Base-by-base conservation (phyloP, 805 yeast genomes). In the Maudiozyma serrabonitensis region DNA sequence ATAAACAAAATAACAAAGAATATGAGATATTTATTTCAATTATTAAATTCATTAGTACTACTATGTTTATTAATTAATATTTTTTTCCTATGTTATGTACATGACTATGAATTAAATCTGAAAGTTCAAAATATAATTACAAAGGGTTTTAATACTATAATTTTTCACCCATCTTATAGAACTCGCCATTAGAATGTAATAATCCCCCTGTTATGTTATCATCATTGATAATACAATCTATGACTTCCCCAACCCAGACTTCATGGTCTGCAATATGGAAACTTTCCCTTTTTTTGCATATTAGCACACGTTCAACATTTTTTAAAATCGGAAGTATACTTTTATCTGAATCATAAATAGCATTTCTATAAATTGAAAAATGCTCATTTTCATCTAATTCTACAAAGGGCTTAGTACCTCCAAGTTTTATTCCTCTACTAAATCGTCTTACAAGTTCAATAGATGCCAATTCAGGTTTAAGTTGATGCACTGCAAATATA, bases 221-320 rank as follows among this genome's bases (percentile, higher is more conserved):
- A 8, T 50, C 56, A 9, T 55, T 54, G 0, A 58, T 59, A 12
- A 76, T 54, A 2, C 84, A 76, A 40, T 84, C 84, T 37, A 72
- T 68, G 4, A 91, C 95, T 52, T 78, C 75, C 3, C 87, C 96
- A 4, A 89, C 79, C 93, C 96, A 87, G 3, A 91, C 80, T 62
- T 90, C 96, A 67, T 91, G 98, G 60, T 85, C 88, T 52, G 85
- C 89, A 0, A 88, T 82, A 11, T 63, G 63, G 46, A 84, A 73
- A 4, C 75, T 77, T 25, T 72, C 68, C 43, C 65, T 69, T 47
- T 76, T 77, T 48, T 75, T 71, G 62, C 93, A 86, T 18, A 86
- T 75, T 52, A 86, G 67, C 1, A 81, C 76, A 44, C 80, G 68
- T 53, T 82, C 89, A 34, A 80, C 74, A 23, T 75, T 71, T 21